Evolutionary conservation across 371 early-diverging fungal species (phyloP), one percentile per base, ranked within the genome.

Genomic region (Sporodiniella umbellata): DNA sequence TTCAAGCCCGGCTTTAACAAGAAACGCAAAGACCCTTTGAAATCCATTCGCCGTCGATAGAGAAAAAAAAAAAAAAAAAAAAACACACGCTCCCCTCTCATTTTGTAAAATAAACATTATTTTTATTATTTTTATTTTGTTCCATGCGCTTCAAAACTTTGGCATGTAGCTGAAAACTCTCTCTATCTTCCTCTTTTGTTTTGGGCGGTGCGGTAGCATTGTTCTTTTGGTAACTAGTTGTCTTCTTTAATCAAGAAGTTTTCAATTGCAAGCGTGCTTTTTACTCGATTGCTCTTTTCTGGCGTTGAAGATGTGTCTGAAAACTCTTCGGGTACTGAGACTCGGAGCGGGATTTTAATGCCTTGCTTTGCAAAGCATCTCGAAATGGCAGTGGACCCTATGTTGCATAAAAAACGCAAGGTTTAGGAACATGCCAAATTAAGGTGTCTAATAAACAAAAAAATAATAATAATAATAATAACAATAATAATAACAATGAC

Each of bases 301-400:
- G 11, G 10, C 23, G 40, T 8, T 10, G 40, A 19, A 21, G 40
- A 19, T 19, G 19, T 40, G 8, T 7, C 7, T 40, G 40, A 19
- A 11, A 22, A 24, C 28, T 31, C 12, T 42, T 2, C 15, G 28
- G 31, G 8, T 22, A 38, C 5, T 18, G 37, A 40, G 10, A 40
- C 21, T 18, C 84, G 72, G 42, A 87, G 82, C 12, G 85, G 79
- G 35, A 84, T 85, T 51, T 82, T 78, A 21, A 84, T 71, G 2
- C 85, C 84, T 57, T 85, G 84, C 33, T 68, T 70, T 18, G 84
- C 80, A 59, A 87, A 85, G 48, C 79, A 75, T 56, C 75, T 78
- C 8, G 85, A 85, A 1, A 87, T 63, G 6, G 65, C 59, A 1
- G 84, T 85, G 0, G 85, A 84, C 53, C 71, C 78, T 85, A 60